Base-by-base conservation (phyloP, 805 yeast species). In the Metschnikowia santaceciliae region DNA sequence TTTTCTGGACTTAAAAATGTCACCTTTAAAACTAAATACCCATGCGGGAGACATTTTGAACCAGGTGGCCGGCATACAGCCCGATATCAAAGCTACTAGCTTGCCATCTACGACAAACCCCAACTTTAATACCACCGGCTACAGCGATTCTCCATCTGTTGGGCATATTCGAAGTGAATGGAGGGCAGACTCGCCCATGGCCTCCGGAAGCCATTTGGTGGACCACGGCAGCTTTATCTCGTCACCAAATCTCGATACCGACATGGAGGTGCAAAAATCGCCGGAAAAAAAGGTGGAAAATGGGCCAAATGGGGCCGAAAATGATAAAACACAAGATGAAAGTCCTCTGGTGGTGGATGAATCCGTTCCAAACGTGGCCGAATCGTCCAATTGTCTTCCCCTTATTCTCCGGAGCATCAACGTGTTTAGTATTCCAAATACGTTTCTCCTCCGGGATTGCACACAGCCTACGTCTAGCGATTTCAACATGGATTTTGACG, bases 321-420 rank as follows among this genome's bases (percentile, higher is more conserved):
- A 3, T 17, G 34, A 26, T 20, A 40, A 40, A 17, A n/a, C n/a
- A 5, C 30, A 30, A 13, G 19, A 8, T 14, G 32, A 26, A 5
- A 40, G 43, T n/a, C 43, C 17, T 3, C 11, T 26, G 17, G 20
- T 22, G 4, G 20, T 15, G 22, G 34, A 42, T 14, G 46, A 20
- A 11, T 7, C 38, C 4, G 46, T 20, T 8, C 46, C 46, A 5
- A 42, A 42, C 32, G 19, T 46, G n/a, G 56, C 68, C 2, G 76
- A 73, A 47, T 67, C 77, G 0, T 68, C 88, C 5, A 86, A 84
- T 55, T 83, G 84, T 66, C 64, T 86, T 33, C 91, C 90, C 1
- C 81, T 87, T 65, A 72, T 87, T 10, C 65, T 87, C 26, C 69
- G 91, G 52, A 80, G 83, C 39, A 78, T 85, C 52, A 84, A 88